phyloP scores from a whole-genome alignment of 768 basidiomycete species.

The Mycena rosella region DNA sequence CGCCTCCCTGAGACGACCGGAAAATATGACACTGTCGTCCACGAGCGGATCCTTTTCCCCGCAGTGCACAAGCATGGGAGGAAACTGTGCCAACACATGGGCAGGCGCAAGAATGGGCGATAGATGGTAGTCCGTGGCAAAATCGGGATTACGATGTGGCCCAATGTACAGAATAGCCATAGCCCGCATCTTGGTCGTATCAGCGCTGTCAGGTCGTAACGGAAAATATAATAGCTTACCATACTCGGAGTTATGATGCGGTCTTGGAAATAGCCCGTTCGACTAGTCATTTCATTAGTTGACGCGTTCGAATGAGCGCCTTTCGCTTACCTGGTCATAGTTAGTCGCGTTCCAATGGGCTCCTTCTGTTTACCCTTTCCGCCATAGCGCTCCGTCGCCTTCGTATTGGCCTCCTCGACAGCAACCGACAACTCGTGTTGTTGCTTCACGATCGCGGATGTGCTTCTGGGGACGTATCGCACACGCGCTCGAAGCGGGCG shows the following conservation, averaged over 20 bases:
- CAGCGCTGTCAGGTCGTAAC: constrained; percentile 18
- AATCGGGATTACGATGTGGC: constrained; percentile 93
- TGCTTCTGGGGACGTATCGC: constrained; percentile 57
- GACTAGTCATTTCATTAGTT: constrained; percentile 88
- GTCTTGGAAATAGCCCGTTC: constrained; percentile 94
- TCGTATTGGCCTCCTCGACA: constrained; percentile 62
- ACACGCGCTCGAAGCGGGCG: constrained; percentile 83
- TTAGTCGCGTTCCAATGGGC: no score
- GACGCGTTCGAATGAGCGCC: constrained; percentile 40
- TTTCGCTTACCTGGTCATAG: constrained; percentile 49
- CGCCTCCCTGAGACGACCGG: constrained; percentile 94
- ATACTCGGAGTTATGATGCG: constrained; percentile 95
- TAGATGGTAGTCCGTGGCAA: constrained; percentile 94
- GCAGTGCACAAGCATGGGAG: constrained; percentile 92
- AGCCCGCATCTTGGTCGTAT: constrained; percentile 89
- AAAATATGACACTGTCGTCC: constrained; percentile 97
- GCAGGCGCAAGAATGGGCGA: constrained; percentile 94
- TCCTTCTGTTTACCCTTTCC: constrained; percentile 57
- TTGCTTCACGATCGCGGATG: constrained; percentile 59
- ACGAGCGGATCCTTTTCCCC: constrained; percentile 97
- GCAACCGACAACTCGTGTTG: constrained; percentile 67
- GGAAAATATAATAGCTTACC: constrained; percentile 64
- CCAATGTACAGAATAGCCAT: constrained; percentile 99
- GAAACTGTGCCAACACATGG: constrained; percentile 90
- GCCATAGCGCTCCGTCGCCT: constrained; percentile 54